A percentile compares a stretch with the other conserved stretches of the same genome.
Evolutionary conservation across 192 early-diverging fungal species (phyloP).

Genomic region (Mortierella antarctica): DNA sequence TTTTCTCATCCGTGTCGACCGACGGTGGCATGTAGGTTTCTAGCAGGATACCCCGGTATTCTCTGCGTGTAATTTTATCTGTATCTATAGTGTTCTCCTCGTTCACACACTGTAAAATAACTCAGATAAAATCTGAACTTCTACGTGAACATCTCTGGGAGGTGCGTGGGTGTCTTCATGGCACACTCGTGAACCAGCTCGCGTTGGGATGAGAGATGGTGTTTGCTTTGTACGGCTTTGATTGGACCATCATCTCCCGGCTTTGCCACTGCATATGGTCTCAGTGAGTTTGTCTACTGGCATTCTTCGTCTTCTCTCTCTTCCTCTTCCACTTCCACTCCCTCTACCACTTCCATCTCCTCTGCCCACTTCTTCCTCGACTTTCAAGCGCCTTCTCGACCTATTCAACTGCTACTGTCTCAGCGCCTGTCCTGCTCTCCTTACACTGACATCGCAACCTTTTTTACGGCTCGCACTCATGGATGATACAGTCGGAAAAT

Average conservation of each 20-base stretch:
- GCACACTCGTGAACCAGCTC: not conserved
- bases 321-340: not conserved
- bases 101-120: constrained; percentile 30
- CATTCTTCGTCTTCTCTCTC: not conserved
- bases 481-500: constrained; percentile 18
- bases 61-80: constrained; percentile 6
- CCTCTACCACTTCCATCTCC: not conserved
- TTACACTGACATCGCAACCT: not conserved
- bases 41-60: not conserved
- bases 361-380: not conserved
- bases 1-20: constrained; percentile 29
- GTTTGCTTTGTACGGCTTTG: no score
- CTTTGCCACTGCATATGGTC: no score
- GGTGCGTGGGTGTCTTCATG: no score
- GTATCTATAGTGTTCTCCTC: constrained; percentile 26
- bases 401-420: not conserved
- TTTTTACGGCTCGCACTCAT: not conserved
- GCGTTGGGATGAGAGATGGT: no score
- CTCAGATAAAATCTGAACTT: not conserved
- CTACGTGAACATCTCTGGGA: no score
- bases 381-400: not conserved
- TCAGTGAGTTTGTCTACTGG: not conserved
- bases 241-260: not conserved
- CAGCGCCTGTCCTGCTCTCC: not conserved
- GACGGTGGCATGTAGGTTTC: not conserved